Conservation (phyloP, 305 asterid species). For the Fraxinus xanthoxyloides region DNA sequence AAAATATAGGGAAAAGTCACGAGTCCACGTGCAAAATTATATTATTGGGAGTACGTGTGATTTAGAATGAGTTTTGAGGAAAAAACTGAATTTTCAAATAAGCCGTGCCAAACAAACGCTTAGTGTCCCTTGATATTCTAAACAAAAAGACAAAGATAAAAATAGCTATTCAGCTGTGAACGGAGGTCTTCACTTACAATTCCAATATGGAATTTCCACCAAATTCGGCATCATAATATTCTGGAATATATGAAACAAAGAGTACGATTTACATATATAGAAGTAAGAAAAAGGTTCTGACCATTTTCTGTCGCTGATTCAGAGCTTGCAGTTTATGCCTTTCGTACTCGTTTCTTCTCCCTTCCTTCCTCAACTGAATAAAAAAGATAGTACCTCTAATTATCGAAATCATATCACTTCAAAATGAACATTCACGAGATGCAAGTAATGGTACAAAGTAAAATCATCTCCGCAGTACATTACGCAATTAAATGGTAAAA, state of each 20-base stretch:
- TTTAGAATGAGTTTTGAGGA: not conserved
- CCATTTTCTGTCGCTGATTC: constrained; percentile 98
- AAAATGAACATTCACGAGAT: constrained; percentile 10
- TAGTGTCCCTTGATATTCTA: not conserved
- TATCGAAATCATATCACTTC: not conserved
- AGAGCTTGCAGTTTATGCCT: constrained; percentile 93
- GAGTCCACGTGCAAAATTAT: not conserved
- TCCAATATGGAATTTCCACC: not conserved
- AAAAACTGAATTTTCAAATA: not conserved
- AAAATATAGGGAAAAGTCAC: not conserved
- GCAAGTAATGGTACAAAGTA: not conserved
- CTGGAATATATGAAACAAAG: not conserved
- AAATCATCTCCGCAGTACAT: not conserved
- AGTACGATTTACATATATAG: not conserved
- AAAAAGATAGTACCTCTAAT: not conserved
- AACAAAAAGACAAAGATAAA: not conserved
- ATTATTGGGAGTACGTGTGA: not conserved
- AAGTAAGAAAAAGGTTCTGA: constrained; percentile 30
- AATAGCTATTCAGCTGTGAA: not conserved
- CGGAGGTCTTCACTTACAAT: not conserved
- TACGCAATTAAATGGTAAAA: not conserved
- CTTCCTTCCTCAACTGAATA: constrained; percentile 89
- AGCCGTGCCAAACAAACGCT: not conserved
- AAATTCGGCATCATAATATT: not conserved
- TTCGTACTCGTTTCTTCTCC: constrained; percentile 95